Base-by-base conservation (phyloP, 2,329 filamentous ascomycete species). In the Botrytis cinerea region DNA sequence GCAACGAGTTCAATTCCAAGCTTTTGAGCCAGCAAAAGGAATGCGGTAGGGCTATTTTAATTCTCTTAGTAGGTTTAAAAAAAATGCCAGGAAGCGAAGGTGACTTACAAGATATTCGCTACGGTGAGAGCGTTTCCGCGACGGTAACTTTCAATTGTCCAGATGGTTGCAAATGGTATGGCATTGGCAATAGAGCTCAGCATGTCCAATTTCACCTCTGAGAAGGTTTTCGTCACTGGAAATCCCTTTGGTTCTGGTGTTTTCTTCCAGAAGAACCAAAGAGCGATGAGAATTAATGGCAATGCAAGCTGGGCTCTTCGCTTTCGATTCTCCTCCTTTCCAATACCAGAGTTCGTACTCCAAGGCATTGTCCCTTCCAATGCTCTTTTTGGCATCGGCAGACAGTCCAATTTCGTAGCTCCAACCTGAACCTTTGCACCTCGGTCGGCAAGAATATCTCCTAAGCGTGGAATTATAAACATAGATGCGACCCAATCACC, bases 1-100 rank as follows among this genome's bases (percentile, higher is more conserved):
- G 79, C 80, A 2, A 81, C 70, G 45, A 81, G 74, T 16, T 80
- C 82, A 22, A 81, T 75, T 6, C 81, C 80, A 32, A 77, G 75
- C 22, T 78, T 62, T 67, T 82, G 80, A 57, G 40, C n/a, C 51
- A 70, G 38, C 40, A 70, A 32, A 45, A 70, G 54, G n/a, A 70
- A 22, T 32, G 18, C 2, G 8, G 68, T 70, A 20, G 68, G 20
- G n/a, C 54, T 70, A 4, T 70, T 60, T 46, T 32, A 74, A 79
- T 5, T 78, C 38, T n/a, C 79, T 48, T 1, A 76, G 77, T 59
- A 81, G 28, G 18, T 18, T 25, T 32, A 32, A 22, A 22, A 40
- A 40, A 77, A 18, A 81, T n/a, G 6, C 75, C 73, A 57, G 78
- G 76, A 22, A 78, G 78, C n/a, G 35, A 73, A 78, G 18, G 32